Evolutionary conservation across 1,284 basidiomycete species (phyloP), one percentile per base, ranked within the genome.

Genomic region (Entoloma clypeatum): DNA sequence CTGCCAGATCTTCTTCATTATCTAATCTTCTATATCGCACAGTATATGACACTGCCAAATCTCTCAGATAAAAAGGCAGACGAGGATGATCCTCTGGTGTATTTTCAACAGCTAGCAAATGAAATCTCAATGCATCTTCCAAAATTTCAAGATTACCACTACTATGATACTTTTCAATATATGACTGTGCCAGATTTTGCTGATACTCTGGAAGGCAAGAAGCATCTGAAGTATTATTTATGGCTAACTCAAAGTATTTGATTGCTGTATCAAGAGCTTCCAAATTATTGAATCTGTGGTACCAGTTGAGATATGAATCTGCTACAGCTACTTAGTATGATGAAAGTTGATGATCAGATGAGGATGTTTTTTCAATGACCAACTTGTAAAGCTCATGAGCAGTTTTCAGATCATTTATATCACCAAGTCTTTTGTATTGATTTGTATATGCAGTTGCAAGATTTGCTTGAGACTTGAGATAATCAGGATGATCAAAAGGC

Each of bases 41-140:
- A n/a, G n/a, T n/a, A n/a, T n/a, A n/a, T n/a, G 41, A 34, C 24
- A 44, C 31, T 7, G 45, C 45, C 17, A 48, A 34, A 3, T 17
- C 24, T 13, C 45, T 27, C 17, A 48, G 39, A 18, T 32, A 40
- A 10, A 30, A 36, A 8, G 39, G 27, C 11, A 44, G 32, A 8
- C 36, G 34, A 10, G 44, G 37, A 19, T 49, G 35, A 38, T 16
- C 18, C 32, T 14, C n/a, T 6, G 41, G 41, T 10, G 41, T 36
- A 6, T n/a, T 14, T 14, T 30, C 34, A 7, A 26, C 24, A 26
- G 24, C 7, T 26, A n/a, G n/a, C 24, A 7, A 7, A 26, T 26
- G 18, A 7, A 43, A 36, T 11, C 19, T 24, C 14, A 43, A 22
- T 24, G 33, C 27, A 23, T 10, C 11, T 22, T 36, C 22, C 5